Conservation (phyloP, 768 basidiomycete genomes). For the Trichaptum fuscoviolaceum region DNA sequence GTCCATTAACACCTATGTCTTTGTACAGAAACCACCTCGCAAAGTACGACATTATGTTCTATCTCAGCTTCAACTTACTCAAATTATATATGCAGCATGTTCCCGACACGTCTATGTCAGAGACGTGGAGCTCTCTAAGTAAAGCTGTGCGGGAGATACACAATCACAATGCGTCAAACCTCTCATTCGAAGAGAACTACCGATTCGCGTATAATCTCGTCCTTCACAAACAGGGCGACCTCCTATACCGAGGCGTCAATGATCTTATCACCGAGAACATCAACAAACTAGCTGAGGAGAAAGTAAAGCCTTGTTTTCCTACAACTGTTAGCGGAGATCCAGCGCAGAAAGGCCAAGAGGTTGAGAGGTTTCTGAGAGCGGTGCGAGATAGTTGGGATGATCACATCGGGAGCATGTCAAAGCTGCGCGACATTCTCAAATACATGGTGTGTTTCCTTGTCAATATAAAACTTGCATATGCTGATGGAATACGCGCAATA, state of each 20-base stretch:
- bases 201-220: constrained; percentile 95
- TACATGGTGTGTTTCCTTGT: constrained; percentile 73
- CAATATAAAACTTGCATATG: background rate
- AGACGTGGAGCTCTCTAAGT: constrained; percentile 78
- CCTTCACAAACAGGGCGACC: constrained; percentile 75
- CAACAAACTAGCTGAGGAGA: constrained; percentile 64
- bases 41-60: constrained; percentile 30
- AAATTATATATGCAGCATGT: constrained; percentile 48
- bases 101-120: constrained; percentile 68
- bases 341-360: constrained; percentile 74
- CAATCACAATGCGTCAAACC: constrained; percentile 83
- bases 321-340: constrained; percentile 60
- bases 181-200: constrained; percentile 92
- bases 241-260: constrained; percentile 81
- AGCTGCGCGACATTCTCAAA: constrained; percentile 84
- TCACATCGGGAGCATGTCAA: constrained; percentile 82
- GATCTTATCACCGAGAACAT: constrained; percentile 79
- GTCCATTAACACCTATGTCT: constrained; percentile 15
- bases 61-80: constrained; percentile 3
- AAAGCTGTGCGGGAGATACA: constrained; percentile 92
- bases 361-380: constrained; percentile 79
- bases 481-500: constrained; percentile 4
- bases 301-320: constrained; percentile 82
- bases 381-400: constrained; percentile 89
- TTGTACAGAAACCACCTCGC: constrained; percentile 38